Evolutionary conservation across 495 filamentous ascomycete species (phyloP), one percentile per base, ranked within the genome.

Genomic region (Lentithecium fluviatile): DNA sequence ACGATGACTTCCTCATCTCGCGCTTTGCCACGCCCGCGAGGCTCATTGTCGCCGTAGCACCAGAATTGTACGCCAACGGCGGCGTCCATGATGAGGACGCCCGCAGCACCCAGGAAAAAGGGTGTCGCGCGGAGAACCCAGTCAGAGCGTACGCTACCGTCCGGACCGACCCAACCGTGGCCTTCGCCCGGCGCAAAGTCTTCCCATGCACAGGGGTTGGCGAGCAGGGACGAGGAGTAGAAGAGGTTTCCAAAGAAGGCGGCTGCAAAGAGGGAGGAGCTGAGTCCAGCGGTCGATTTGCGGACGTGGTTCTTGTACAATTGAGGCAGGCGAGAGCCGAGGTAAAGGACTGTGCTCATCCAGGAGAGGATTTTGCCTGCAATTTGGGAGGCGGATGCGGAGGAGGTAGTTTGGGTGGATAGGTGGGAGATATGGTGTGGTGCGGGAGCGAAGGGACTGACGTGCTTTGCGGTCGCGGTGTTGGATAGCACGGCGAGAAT

Each of bases 181-280:
- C 83, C 83, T n/a, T 86, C 86, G 62, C 86, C 83, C 0, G 87
- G 75, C 8, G 76, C 73, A 46, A 80, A 83, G 58, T 83, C 74
- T 53, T 72, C 66, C 87, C 86, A 88, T 29, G 82, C 87, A 56
- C 83, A 81, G 6, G 87, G 87, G 69, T 88, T 90, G 5, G 85
- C 78, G 21, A 87, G 68, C 7, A 90, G 71, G 11, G 86, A 87
- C 36, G 77, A 61, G 12, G 84, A 86, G 74, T 90, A 90, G 76
- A 88, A 88, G 47, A 88, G 67, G 69, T 90, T 90, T 15, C 87
- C 87, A 64, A 78, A 80, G 68, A 90, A 90, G 13, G 87, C 86
- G 11, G 87, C 87, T 47, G 83, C 74, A 73, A 90, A 90, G 40
- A 90, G 80, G 1, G 80, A 66, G 1, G 85, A 83, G 0, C 82